Percentiles rank a stretch among this genome's conserved stretches.
These are phyloP conservation scores for Candida tallmaniae DNA, from an alignment of 805 yeast genomes.

Conservation along the genomic window DNA sequence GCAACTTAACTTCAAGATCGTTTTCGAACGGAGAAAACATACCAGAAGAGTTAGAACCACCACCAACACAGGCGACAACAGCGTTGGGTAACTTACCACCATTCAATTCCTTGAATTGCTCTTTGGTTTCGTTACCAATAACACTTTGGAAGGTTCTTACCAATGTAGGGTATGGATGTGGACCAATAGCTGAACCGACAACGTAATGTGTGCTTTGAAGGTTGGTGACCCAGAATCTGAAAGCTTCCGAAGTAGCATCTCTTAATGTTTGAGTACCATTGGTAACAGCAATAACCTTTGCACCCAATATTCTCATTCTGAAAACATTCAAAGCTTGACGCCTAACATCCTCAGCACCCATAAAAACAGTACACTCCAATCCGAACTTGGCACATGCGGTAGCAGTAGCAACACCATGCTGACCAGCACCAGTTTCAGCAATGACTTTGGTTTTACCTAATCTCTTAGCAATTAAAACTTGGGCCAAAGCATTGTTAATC, in stretches of 20 bases:
- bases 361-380: slow-evolving; percentile 84
- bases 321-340: slow-evolving; percentile 98
- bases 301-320: slow-evolving; percentile 95
- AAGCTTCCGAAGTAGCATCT: slow-evolving; percentile 97
- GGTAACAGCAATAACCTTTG: slow-evolving; percentile 87
- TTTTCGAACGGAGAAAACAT: slow-evolving; percentile 91
- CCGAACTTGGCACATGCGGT: slow-evolving; percentile 94
- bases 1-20: slow-evolving; percentile 67
- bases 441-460: slow-evolving; percentile 72
- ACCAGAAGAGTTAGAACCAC: slow-evolving; percentile 97
- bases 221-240: slow-evolving; percentile 91
- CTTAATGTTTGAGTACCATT: slow-evolving; percentile 95
- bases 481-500: slow-evolving; percentile 80
- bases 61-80: slow-evolving; percentile 98
- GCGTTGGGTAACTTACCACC: slow-evolving; percentile 86
- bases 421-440: slow-evolving; percentile 94
- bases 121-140: slow-evolving; percentile 91
- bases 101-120: slow-evolving; percentile 77
- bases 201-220: slow-evolving; percentile 85
- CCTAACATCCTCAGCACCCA: slow-evolving; percentile 99
- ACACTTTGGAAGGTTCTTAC: slow-evolving; percentile 98
- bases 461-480: slow-evolving; percentile 73
- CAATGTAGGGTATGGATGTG: slow-evolving; percentile 97
- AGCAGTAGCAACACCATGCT: slow-evolving; percentile 91
- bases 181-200: slow-evolving; percentile 98